A percentile compares a stretch with the other conserved stretches of the same genome.
Evolutionary conservation across 2,329 filamentous ascomycete genomes (phyloP).

Genomic region (Aspergillus sp.): DNA sequence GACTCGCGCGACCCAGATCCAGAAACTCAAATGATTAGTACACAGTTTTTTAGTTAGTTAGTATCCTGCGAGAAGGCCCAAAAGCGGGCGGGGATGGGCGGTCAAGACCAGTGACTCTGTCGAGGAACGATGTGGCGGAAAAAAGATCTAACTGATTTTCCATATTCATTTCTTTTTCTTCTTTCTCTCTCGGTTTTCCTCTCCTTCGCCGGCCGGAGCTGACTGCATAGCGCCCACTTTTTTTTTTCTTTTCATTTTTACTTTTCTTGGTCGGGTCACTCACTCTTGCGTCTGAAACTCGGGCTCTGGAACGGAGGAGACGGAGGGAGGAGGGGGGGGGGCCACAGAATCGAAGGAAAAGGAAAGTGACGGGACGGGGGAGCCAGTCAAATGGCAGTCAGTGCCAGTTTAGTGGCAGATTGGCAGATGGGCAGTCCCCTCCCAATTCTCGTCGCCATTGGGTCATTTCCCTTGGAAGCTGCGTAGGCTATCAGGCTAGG

Average conservation of each 20-base stretch:
- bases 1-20: conserved; percentile 1
- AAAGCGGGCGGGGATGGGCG: conserved; percentile 17
- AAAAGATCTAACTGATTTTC: conserved; percentile 9
- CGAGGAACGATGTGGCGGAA: conserved; percentile 17
- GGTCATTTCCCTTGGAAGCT: conserved; percentile 16
- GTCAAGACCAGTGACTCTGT: conserved; percentile 3
- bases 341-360: background rate
- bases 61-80: conserved; percentile 23
- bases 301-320: conserved; percentile 15
- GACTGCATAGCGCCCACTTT: background rate
- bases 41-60: no score
- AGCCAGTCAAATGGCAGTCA: background rate
- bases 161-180: conserved; percentile 5
- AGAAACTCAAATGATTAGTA: background rate
- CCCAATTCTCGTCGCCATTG: background rate
- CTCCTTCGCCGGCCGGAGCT: background rate
- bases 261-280: background rate
- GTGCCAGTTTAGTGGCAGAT: conserved; percentile 11
- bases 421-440: background rate
- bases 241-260: background rate
- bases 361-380: background rate
- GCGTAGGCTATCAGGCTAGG: conserved; percentile 21
- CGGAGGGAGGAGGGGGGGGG: background rate
- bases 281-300: conserved; percentile 16
- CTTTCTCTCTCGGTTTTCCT: background rate